Percentiles rank a stretch among this genome's conserved stretches.
Evolutionary conservation across 768 basidiomycete species (phyloP).

Genomic region (Boletus rex-veris): DNA sequence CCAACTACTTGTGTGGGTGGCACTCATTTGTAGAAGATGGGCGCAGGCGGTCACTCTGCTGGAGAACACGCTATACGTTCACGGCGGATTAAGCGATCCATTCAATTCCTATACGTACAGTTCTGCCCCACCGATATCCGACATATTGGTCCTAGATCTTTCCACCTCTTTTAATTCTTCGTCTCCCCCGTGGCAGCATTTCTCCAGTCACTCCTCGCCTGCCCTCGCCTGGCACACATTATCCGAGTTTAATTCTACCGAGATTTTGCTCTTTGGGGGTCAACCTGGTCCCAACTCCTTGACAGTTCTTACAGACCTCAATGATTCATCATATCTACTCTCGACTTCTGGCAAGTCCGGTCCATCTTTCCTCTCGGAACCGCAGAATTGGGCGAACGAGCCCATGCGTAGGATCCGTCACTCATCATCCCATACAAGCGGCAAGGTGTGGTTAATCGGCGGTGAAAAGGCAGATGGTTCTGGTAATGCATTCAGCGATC

Average conservation of each 20-base stretch:
- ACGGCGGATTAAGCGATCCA: constrained; percentile 79
- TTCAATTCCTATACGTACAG: constrained; percentile 68
- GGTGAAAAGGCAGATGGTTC: constrained; percentile 85
- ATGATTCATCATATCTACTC: constrained; percentile 65
- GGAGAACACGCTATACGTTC: constrained; percentile 59
- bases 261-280: constrained; percentile 72
- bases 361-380: constrained; percentile 48
- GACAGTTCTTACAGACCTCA: constrained; percentile 44
- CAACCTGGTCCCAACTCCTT: constrained; percentile 58
- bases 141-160: constrained; percentile 68
- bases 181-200: constrained; percentile 65
- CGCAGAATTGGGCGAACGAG: constrained; percentile 55
- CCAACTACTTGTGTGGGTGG: background rate
- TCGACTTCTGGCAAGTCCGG: constrained; percentile 36
- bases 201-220: constrained; percentile 51
- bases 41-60: constrained; percentile 68
- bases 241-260: constrained; percentile 55
- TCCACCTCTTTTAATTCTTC: constrained; percentile 53
- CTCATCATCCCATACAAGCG: constrained; percentile 50
- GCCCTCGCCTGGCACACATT: constrained; percentile 78
- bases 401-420: constrained; percentile 80
- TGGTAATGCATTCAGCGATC: constrained; percentile 53
- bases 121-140: constrained; percentile 68
- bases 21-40: constrained; percentile 57
- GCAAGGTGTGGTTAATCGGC: constrained; percentile 68